Evolutionary conservation across 2,329 filamentous ascomycete genomes (phyloP).

Genomic region (Pyrenochaeta sp.): DNA sequence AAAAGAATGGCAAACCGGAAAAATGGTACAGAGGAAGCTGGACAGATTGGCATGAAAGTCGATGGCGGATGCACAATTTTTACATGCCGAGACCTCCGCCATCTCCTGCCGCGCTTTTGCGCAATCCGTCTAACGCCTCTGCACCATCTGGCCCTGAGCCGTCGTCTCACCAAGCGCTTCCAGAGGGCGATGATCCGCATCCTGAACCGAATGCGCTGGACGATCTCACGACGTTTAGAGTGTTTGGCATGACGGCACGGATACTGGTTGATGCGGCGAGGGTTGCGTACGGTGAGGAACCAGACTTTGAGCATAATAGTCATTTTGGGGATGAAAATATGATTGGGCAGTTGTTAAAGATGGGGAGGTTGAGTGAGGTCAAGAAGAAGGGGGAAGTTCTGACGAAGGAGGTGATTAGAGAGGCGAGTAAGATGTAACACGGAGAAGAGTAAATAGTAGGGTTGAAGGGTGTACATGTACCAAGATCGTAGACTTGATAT

Average conservation of each 20-base stretch:
- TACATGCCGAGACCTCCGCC: constrained; percentile 69
- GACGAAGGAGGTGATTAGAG: constrained; percentile 60
- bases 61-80: constrained; percentile 93
- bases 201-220: constrained; percentile 51
- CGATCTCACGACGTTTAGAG: constrained; percentile 72
- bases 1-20: constrained; percentile 53
- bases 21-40: constrained; percentile 88
- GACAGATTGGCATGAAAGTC: constrained; percentile 77
- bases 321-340: constrained; percentile 73
- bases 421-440: constrained; percentile 57
- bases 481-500: neutral
- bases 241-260: constrained; percentile 94
- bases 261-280: constrained; percentile 89
- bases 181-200: constrained; percentile 30
- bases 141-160: constrained; percentile 3
- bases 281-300: constrained; percentile 81
- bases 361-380: constrained; percentile 64
- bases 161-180: constrained; percentile 4
- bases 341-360: constrained; percentile 64
- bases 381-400: constrained; percentile 62
- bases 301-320: constrained; percentile 79
- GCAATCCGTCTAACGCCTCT: constrained; percentile 7
- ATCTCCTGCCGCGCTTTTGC: constrained; percentile 14
- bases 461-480: too few species aligned
- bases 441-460: too few species aligned